Evolutionary conservation across 2,329 filamentous ascomycete genomes (phyloP).

Genomic region (Stagonosporopsis cucurbitacearum): DNA sequence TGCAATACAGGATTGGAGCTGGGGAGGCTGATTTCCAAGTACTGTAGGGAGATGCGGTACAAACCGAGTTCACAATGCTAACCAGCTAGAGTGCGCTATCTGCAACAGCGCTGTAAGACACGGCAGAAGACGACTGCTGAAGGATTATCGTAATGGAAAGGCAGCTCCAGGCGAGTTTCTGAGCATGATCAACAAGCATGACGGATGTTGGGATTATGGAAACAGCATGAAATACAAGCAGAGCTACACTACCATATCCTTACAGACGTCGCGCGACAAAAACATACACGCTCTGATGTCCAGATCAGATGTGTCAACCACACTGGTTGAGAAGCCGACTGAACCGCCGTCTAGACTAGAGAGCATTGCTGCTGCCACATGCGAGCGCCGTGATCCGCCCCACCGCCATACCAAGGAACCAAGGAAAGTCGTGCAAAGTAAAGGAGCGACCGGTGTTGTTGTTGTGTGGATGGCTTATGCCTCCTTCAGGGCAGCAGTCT

Average conservation of each 20-base stretch:
- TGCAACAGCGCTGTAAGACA: background rate
- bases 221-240: conserved; percentile 4
- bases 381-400: conserved; percentile 1
- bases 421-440: conserved; percentile 4
- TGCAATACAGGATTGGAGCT: background rate
- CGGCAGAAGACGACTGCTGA: background rate
- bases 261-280: conserved; percentile 5
- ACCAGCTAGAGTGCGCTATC: conserved; percentile 13
- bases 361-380: conserved; percentile 12
- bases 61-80: conserved; percentile 16
- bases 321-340: conserved; percentile 1
- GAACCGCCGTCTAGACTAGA: conserved; percentile 6
- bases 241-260: conserved; percentile 10
- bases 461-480: background rate
- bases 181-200: background rate
- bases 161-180: background rate
- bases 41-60: conserved; percentile 27
- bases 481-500: background rate
- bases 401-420: background rate
- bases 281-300: conserved; percentile 18
- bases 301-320: conserved; percentile 23
- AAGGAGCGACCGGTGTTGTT: background rate
- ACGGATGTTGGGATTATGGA: background rate
- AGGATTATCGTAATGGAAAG: background rate
- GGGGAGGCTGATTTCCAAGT: conserved; percentile 19